phyloP scores from a whole-genome alignment of 306 rosid genomes.

The Begonia fuchsioides region DNA sequence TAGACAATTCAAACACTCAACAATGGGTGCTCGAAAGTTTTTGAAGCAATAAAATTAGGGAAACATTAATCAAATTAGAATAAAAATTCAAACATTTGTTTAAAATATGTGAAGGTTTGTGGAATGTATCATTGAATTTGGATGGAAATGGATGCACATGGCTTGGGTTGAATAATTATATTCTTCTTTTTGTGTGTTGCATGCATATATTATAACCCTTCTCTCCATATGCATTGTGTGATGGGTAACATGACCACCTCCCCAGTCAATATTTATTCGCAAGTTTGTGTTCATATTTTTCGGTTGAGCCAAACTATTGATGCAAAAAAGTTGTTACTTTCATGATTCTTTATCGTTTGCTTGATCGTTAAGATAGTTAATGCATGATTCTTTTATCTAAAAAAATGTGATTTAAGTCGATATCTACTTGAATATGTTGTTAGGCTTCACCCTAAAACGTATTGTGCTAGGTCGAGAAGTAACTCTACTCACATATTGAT shows the following conservation, averaged over 20 bases:
- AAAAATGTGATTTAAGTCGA: background rate
- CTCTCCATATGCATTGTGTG: conserved; percentile 12
- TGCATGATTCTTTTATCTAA: no score
- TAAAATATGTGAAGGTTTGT: conserved; percentile 16
- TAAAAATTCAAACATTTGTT: background rate
- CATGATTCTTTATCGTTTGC: no score
- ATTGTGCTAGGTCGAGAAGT: no score
- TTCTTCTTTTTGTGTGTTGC: conserved; percentile 10
- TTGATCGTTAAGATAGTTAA: no score
- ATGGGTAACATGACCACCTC: conserved; percentile 14
- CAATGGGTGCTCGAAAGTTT: conserved; percentile 6
- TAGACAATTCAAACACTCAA: conserved; percentile 6
- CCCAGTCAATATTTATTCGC: background rate
- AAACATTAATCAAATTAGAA: conserved; percentile 1
- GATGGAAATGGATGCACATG: conserved; percentile 37
- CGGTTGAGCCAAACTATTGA: background rate
- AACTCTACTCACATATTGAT: background rate
- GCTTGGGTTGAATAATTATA: conserved; percentile 21
- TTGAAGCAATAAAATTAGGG: no score
- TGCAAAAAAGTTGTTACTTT: background rate
- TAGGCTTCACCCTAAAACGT: no score
- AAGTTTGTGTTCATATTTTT: background rate
- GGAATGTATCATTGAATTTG: conserved; percentile 25
- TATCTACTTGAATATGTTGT: no score
- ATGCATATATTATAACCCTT: background rate